Conservation (phyloP, 176 grass and related monocot genomes). For the Coix lacrymajobi region DNA sequence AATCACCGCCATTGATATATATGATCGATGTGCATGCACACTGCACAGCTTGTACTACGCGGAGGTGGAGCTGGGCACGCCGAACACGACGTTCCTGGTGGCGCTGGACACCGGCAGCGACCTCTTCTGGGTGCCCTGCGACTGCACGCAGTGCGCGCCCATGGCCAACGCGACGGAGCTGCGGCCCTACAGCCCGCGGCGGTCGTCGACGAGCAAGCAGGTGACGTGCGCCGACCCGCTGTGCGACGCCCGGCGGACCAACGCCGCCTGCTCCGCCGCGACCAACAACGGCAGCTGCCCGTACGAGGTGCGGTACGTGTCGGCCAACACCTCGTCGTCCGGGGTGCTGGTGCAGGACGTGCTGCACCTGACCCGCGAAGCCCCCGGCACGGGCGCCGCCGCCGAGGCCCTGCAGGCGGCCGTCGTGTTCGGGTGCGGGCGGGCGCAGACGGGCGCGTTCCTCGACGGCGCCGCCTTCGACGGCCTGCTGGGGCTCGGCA, state of each 20-base stretch:
- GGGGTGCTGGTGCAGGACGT: slow-evolving; percentile 72
- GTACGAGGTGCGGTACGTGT: slow-evolving; percentile 45
- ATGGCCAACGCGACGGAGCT: background rate
- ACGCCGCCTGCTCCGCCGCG: slow-evolving; percentile 30
- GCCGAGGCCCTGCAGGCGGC: slow-evolving; percentile 17
- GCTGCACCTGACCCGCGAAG: slow-evolving; percentile 47
- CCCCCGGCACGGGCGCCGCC: background rate
- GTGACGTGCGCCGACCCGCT: slow-evolving; percentile 47
- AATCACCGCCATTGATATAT: too few relatives aligned
- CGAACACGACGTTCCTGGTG: slow-evolving; percentile 77
- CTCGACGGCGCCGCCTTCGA: slow-evolving; percentile 26
- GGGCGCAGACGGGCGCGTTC: slow-evolving; percentile 54
- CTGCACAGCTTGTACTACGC: too few relatives aligned
- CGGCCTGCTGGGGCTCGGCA: slow-evolving; percentile 65
- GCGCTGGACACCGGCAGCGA: slow-evolving; percentile 91
- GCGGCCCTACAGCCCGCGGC: slow-evolving; percentile 42
- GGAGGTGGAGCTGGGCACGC: slow-evolving; percentile 62
- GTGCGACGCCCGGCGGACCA: slow-evolving; percentile 42
- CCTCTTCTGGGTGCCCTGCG: slow-evolving; percentile 92
- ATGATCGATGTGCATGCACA: too few relatives aligned
- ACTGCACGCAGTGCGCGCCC: slow-evolving; percentile 72
- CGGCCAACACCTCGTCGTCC: slow-evolving; percentile 55
- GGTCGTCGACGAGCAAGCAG: slow-evolving; percentile 69
- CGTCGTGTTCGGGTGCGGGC: slow-evolving; percentile 75
- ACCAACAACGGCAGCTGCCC: slow-evolving; percentile 41